Conservation (phyloP, 768 basidiomycete species). For the Xerocomus potaroensis region DNA sequence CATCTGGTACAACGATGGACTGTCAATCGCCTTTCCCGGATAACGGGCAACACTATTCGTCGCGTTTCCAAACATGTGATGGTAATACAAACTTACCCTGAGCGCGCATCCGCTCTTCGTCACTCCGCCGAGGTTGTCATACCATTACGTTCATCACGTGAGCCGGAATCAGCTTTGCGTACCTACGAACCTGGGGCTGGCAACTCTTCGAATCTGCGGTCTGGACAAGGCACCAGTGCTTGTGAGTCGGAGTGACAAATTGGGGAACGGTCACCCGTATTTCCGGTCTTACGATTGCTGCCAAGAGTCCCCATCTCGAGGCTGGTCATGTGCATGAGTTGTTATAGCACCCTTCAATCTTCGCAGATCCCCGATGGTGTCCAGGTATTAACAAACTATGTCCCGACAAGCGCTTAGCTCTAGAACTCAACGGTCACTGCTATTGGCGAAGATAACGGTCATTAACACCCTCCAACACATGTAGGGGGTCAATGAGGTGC, state of each 20-base stretch:
- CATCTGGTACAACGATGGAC: constrained; percentile 4
- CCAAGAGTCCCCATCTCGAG: background rate
- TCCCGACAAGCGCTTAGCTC: background rate
- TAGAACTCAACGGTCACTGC: background rate
- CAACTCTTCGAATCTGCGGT: constrained; percentile 2
- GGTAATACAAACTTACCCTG: too few relatives aligned
- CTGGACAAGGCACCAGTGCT: background rate
- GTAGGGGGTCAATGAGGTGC: background rate
- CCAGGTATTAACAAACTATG: background rate
- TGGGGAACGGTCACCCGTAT: too few relatives aligned
- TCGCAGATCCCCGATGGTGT: constrained; percentile 8
- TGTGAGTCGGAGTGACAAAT: background rate
- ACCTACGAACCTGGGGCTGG: background rate
- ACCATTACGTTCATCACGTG: background rate
- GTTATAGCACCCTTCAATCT: background rate
- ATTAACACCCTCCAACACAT: constrained; percentile 3
- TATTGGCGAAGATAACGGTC: constrained; percentile 5
- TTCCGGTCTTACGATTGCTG: background rate
- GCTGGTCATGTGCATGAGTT: constrained; percentile 5
- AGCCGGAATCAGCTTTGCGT: background rate
- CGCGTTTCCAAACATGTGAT: constrained; percentile 7
- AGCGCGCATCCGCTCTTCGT: too few relatives aligned
- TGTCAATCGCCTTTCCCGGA: constrained; percentile 8
- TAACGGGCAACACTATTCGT: background rate
- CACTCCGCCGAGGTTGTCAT: too few relatives aligned